These are phyloP conservation scores for Termitomyces sp. DNA, from an alignment of 768 basidiomycete genomes.

Conservation along the genomic window DNA sequence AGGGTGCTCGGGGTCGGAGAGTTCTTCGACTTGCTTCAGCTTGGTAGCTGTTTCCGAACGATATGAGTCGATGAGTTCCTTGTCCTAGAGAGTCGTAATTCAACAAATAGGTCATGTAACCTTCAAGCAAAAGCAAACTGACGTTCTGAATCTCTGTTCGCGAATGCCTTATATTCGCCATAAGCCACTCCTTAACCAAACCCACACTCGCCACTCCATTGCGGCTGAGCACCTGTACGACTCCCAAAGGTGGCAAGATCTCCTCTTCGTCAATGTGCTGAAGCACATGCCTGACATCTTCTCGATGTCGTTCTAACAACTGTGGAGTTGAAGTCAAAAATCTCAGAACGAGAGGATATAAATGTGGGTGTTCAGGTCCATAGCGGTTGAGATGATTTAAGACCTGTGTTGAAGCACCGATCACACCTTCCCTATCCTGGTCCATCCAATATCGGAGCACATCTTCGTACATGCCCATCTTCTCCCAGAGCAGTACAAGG, in stretches of 20 bases:
- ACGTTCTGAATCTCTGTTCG: conserved; percentile 78
- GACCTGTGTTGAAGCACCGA: conserved; percentile 48
- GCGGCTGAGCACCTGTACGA: conserved; percentile 83
- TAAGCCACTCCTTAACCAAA: conserved; percentile 87
- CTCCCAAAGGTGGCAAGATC: conserved; percentile 85
- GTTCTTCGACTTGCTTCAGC: conserved; percentile 73
- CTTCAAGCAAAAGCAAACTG: conserved; percentile 24
- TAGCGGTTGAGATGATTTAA: conserved; percentile 71
- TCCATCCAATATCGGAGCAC: conserved; percentile 93
- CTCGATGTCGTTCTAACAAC: conserved; percentile 63
- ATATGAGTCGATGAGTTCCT: conserved; percentile 83
- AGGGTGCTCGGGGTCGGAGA: conserved; percentile 73
- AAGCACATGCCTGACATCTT: conserved; percentile 67
- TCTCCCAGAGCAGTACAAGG: conserved; percentile 88
- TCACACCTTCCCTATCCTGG: conserved; percentile 37
- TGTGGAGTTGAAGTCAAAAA: conserved; percentile 83
- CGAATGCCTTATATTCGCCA: conserved; percentile 68
- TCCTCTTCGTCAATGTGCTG: conserved; percentile 73
- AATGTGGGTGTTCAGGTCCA: conserved; percentile 59
- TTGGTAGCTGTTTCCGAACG: conserved; percentile 77
- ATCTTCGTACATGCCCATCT: conserved; percentile 93
- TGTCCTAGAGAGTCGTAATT: conserved; percentile 50
- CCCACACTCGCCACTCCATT: conserved; percentile 91
- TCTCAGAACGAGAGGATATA: conserved; percentile 84
- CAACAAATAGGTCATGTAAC: conserved; percentile 1